These are phyloP conservation scores for Furcasterigmium sp. DNA, from an alignment of 2,329 filamentous ascomycete genomes.

Conservation along the genomic window DNA sequence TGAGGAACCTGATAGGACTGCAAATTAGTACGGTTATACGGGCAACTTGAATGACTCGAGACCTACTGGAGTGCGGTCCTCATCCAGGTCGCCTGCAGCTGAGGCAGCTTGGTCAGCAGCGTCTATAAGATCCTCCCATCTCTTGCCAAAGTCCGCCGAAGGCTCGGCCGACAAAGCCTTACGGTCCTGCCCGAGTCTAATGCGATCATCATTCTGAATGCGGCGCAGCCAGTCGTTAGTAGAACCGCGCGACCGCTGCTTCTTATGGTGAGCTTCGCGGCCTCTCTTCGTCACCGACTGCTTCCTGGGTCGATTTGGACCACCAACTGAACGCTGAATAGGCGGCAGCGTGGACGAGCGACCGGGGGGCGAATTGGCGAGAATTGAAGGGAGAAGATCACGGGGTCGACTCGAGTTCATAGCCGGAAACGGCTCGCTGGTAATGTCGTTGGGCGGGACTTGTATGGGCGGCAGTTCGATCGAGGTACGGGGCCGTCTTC, in stretches of 20 bases:
- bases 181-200: conserved; percentile 63
- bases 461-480: conserved; percentile 72
- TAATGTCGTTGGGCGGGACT: conserved; percentile 51
- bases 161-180: conserved; percentile 88
- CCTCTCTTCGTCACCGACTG: conserved; percentile 79
- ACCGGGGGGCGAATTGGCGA: conserved; percentile 76
- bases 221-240: conserved; percentile 62
- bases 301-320: conserved; percentile 68
- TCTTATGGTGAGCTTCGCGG: conserved; percentile 72
- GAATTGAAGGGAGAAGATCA: conserved; percentile 76
- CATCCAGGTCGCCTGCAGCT: conserved; percentile 84
- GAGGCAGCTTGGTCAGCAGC: conserved; percentile 70
- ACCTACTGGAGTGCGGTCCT: conserved; percentile 83
- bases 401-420: conserved; percentile 57
- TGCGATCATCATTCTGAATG: conserved; percentile 56
- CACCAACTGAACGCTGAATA: conserved; percentile 66
- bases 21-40: not conserved
- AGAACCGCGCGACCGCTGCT: conserved; percentile 65
- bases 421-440: conserved; percentile 67
- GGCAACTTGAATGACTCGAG: conserved; percentile 1
- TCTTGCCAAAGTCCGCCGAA: conserved; percentile 73
- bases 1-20: conserved; percentile 48
- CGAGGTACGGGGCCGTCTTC: conserved; percentile 58
- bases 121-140: conserved; percentile 96
- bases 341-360: conserved; percentile 86